Evolutionary conservation across 2,329 filamentous ascomycete genomes (phyloP).

Genomic region (Aspergillus glaucus): DNA sequence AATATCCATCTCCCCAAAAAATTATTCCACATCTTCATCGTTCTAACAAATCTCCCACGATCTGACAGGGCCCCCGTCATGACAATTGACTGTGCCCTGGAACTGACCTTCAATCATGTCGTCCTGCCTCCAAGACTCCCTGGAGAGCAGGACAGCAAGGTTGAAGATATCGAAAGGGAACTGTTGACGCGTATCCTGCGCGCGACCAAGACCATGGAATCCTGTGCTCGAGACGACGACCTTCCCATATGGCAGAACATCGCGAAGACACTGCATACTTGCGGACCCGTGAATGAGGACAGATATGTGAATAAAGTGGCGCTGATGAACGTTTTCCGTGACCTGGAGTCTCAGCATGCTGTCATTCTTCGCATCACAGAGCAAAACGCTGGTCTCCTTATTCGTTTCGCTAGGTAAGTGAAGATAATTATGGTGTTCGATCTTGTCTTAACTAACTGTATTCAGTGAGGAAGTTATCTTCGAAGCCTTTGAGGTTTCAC

Average conservation of each 20-base stretch:
- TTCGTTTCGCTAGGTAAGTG: constrained; percentile 23
- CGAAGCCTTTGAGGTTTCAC: constrained; percentile 57
- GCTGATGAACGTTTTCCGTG: constrained; percentile 22
- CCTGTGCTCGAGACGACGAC: neutral
- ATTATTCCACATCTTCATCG: too few species aligned
- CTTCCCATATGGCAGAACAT: constrained; percentile 3
- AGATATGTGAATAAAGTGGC: constrained; percentile 11
- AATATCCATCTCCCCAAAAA: constrained; percentile 8
- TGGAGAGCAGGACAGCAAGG: constrained; percentile 24
- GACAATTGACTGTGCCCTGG: neutral
- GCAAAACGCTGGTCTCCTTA: constrained; percentile 46
- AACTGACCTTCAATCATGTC: constrained; percentile 29
- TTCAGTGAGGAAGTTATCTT: constrained; percentile 37
- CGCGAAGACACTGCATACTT: constrained; percentile 9
- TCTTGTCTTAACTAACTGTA: neutral
- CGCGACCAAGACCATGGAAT: neutral
- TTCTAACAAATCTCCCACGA: too few species aligned
- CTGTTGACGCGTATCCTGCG: constrained; percentile 24
- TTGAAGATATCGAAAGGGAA: constrained; percentile 20
- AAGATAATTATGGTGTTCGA: neutral
- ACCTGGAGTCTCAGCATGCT: constrained; percentile 20
- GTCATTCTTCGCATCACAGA: constrained; percentile 42
- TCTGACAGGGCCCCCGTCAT: too few species aligned
- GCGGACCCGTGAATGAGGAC: constrained; percentile 9
- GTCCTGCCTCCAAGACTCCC: constrained; percentile 35